A percentile compares a stretch with the other conserved stretches of the same genome.
phyloP scores from a whole-genome alignment of 176 grass and related monocot genomes.

The Triticum urartu region DNA sequence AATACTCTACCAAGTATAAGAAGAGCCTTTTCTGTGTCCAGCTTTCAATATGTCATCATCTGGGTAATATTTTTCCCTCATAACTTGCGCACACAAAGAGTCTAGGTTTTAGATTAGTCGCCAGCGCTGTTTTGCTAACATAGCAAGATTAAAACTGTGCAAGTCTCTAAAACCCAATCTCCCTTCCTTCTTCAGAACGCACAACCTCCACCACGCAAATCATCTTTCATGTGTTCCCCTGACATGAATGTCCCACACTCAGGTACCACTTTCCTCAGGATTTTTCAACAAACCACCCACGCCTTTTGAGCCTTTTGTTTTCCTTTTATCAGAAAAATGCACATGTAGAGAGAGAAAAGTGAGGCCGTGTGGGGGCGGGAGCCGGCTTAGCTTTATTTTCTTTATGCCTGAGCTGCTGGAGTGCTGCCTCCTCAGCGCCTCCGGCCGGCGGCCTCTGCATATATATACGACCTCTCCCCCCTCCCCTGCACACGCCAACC shows the following conservation, averaged over 20 bases:
- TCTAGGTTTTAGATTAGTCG: no score
- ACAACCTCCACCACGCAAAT: no score
- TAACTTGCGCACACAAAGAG: no score
- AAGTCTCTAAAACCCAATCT: no score
- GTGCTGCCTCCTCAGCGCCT: slow-evolving; percentile 25
- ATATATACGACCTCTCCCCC: neutral
- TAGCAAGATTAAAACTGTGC: no score
- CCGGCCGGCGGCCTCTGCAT: slow-evolving; percentile 15
- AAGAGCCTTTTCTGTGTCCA: no score
- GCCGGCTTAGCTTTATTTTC: slow-evolving; percentile 9
- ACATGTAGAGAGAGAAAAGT: neutral
- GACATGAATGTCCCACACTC: neutral
- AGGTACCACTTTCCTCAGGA: neutral
- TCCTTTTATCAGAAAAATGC: neutral
- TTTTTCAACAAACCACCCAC: neutral
- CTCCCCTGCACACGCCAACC: neutral
- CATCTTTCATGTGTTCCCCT: neutral
- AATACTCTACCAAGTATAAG: no score
- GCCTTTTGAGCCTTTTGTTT: neutral
- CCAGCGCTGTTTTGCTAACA: no score
- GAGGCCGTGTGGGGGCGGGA: neutral
- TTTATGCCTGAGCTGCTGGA: slow-evolving; percentile 48
- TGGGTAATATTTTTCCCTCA: no score
- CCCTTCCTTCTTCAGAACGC: no score
- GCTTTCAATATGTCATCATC: no score